These are phyloP conservation scores for Lepidium africanum DNA, from an alignment of 345 rosid genomes.

Conservation along the genomic window DNA sequence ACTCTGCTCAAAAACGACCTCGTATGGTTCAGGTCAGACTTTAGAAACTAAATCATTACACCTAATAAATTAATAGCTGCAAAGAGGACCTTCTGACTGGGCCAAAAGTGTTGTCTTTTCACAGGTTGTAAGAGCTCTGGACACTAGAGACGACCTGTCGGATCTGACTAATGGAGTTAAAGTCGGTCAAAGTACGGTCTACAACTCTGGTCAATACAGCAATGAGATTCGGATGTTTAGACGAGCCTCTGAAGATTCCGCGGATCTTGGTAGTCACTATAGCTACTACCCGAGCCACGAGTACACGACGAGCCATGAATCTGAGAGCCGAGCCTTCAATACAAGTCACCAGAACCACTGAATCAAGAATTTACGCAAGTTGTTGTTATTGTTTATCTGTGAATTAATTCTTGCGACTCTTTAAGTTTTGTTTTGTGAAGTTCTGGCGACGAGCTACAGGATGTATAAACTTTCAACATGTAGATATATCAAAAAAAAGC, in stretches of 20 bases:
- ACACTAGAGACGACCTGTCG: slow-evolving; percentile 47
- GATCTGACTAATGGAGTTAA: slow-evolving; percentile 85
- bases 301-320: slow-evolving; percentile 10
- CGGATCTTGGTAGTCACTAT: slow-evolving; percentile 9
- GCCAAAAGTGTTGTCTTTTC: not conserved
- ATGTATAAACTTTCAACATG: not conserved
- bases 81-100: not conserved
- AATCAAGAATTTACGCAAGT: not conserved
- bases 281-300: slow-evolving; percentile 25
- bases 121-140: slow-evolving; percentile 83
- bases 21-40: slow-evolving; percentile 61
- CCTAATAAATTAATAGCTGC: not conserved
- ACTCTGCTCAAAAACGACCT: slow-evolving; percentile 59
- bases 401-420: not conserved
- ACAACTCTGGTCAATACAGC: slow-evolving; percentile 74
- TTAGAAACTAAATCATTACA: not conserved
- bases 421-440: not conserved
- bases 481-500: slow-evolving; percentile 1
- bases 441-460: not conserved
- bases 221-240: slow-evolving; percentile 67
- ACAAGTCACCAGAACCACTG: not conserved
- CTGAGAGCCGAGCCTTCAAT: slow-evolving; percentile 23
- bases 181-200: slow-evolving; percentile 76
- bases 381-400: not conserved
- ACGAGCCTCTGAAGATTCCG: slow-evolving; percentile 30